Evolutionary conservation across 805 yeast genomes (phyloP), one percentile per base, ranked within the genome.

Genomic region (Barnettozyma populi): DNA sequence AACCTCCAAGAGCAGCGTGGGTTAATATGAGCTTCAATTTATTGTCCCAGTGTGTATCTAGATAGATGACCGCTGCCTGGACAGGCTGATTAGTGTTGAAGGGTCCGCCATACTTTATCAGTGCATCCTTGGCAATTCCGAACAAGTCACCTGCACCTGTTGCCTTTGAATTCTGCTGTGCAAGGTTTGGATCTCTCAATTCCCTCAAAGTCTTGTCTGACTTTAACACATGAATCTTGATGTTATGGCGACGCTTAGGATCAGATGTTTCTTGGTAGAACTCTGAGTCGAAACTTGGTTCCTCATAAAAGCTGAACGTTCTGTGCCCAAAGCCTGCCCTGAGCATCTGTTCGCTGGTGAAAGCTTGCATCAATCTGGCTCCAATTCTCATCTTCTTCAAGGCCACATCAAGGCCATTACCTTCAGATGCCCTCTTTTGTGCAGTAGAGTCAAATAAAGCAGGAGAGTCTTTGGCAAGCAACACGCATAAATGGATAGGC

Each of bases 1-100:
- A 94, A 25, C 98, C 98, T 41, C 98, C 98, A 16, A 92, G 68
- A 0, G 98, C 98, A 2, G 97, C 97, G 67, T 94, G 98, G 2
- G 89, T 88, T 34, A 80, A 64, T 42, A 94, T 81, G 53, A 86
- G 66, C 18, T 79, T 71, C 29, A 68, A 65, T 37, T 67, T 57
- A 2, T 70, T 65, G 63, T 90, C 95, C 86, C 89, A 94, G 60
- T 84, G 90, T 1, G 95, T 75, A 66, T 94, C 99, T 55, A 90
- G 63, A 55, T 81, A 84, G 63, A 92, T 72, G 20, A 86, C 92
- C 0, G 98, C 97, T 20, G 94, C 95, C 57, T 86, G 87, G 2
- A 56, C 57, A 1, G 84, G 83, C 8, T 75, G 72, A 7, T 68
- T 66, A 5, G 66, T 60, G 10, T 19, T 36, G 48, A 81, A 80